Evolutionary conservation across 371 early-diverging fungal genomes (phyloP), one percentile per base, ranked within the genome.

Genomic region (Chytridium lagenaria): DNA sequence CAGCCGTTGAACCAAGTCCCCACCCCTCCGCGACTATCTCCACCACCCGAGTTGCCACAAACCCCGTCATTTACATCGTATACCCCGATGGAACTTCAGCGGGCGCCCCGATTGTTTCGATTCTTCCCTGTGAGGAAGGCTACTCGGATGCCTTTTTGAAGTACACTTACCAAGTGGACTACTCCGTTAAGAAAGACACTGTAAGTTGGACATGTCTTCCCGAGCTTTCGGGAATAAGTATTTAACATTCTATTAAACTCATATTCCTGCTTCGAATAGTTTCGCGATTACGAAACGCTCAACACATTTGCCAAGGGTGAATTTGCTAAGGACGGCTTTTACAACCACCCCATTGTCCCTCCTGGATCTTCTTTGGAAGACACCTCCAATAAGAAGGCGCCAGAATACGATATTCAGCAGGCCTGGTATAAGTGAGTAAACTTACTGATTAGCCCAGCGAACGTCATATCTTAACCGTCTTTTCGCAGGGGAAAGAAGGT

Each of bases 321-420:
- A 10, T n/a, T 63, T 7, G 40, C n/a, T 1, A 51, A 67, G 23
- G 37, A 39, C 16, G 75, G 75, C 22, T 70, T 52, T 61, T 70
- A 33, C 61, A 75, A 75, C 71, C 37, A 40, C 12, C 76, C 76
- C 15, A 49, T 75, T 30, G 71, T 75, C 55, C 67, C 71, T 23
- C 75, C 75, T 51, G 57, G 59, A 40, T 67, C 57, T n/a, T 68
- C 52, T n/a, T n/a, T 75, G 15, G 40, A 59, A 33, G 44, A 40
- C 40, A n/a, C 7, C 31, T 69, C 64, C 33, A 30, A 61, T 16
- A 39, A 28, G 37, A 40, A 50, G 10, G 59, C 50, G 30, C 70
- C 75, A 23, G 37, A 22, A 44, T 22, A 40, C 44, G 66, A 66
- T n/a, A 50, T 75, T 28, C 59, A 50, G 26, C 75, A 71, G 44